Evolutionary conservation across 306 rosid genomes (phyloP), one percentile per base, ranked within the genome.

Genomic region (Pueraria montana): DNA sequence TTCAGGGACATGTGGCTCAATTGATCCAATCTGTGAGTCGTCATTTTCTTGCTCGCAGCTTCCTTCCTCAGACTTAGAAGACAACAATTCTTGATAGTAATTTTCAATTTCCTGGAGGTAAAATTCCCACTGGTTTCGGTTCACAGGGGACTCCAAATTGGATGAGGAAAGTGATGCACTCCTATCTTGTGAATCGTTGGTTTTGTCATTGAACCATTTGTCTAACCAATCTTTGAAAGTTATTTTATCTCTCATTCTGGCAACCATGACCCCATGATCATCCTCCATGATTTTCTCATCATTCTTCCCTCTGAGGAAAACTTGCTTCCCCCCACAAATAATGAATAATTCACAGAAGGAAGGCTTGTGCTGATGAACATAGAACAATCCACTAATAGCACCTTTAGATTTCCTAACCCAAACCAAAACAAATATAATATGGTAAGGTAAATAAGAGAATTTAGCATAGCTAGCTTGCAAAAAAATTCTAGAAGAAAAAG

Each of bases 271-370:
- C 32, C 98, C 98, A 63, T 90, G 82, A 70, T 89, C 98, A 84
- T 95, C 93, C 80, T 93, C 98, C 92, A 92, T 85, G 73, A 87
- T 88, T 86, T 92, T 88, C 76, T 84, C 92, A 48, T 88, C 91
- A 45, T 77, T 89, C 9, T 73, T 86, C 53, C 84, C 92, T 81
- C 77, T 87, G 0, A 89, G 88, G 65, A 83, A 85, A 14, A 95
- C 90, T 84, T 93, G 95, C 30, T 89, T 91, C n/a, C 97, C 98
- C 36, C 89, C 92, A 81, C 93, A 90, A 67, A 95, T 66, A 50
- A 93, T 85, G 88, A 88, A 95, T 21, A 93, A 52, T 62, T 93
- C 94, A 76, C 98, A 95, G 77, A 82, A 91, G 7, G 77, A 68
- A 3, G 98, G 93, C 87, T 90, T 95, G 84, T 91, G 85, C 72